Evolutionary conservation across 2,329 filamentous ascomycete genomes (phyloP).

Genomic region (Daldinia sp.): DNA sequence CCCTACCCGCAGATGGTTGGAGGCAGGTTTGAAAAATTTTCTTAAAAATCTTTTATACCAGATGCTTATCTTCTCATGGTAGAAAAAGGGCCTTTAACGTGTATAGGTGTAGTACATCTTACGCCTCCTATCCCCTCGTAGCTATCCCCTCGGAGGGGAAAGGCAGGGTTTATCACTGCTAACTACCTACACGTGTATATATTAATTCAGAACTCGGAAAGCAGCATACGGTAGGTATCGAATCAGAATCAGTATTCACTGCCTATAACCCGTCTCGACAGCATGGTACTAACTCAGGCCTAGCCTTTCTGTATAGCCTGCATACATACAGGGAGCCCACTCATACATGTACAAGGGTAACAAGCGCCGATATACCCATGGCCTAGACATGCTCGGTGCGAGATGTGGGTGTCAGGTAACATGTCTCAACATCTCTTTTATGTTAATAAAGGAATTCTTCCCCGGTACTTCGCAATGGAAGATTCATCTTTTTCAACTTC

Average conservation of each 20-base stretch:
- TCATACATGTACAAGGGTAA: constrained; percentile 17
- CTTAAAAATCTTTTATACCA: no score
- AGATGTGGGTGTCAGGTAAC: constrained; percentile 34
- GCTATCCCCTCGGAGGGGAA: not conserved
- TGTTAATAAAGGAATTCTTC: constrained; percentile 31
- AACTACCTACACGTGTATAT: no score
- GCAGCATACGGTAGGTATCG: constrained; percentile 23
- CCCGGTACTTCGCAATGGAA: constrained; percentile 5
- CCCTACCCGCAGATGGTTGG: not conserved
- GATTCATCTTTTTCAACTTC: constrained; percentile 11
- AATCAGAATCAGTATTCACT: constrained; percentile 20
- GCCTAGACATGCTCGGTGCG: constrained; percentile 27
- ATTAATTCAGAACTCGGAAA: not conserved
- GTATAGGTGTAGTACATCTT: constrained; percentile 22
- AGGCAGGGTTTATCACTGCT: not conserved
- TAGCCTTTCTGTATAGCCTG: not conserved
- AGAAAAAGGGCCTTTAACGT: constrained; percentile 12
- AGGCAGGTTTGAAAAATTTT: not conserved
- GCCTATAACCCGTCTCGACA: constrained; percentile 9
- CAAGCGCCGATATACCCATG: constrained; percentile 26
- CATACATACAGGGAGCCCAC: not conserved
- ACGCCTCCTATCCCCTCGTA: not conserved
- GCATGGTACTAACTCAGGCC: constrained; percentile 5
- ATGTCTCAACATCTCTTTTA: constrained; percentile 10
- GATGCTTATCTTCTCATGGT: no score